Base-by-base conservation (phyloP, 140 eudicot genomes). In the Erigeron philadelphicus region DNA sequence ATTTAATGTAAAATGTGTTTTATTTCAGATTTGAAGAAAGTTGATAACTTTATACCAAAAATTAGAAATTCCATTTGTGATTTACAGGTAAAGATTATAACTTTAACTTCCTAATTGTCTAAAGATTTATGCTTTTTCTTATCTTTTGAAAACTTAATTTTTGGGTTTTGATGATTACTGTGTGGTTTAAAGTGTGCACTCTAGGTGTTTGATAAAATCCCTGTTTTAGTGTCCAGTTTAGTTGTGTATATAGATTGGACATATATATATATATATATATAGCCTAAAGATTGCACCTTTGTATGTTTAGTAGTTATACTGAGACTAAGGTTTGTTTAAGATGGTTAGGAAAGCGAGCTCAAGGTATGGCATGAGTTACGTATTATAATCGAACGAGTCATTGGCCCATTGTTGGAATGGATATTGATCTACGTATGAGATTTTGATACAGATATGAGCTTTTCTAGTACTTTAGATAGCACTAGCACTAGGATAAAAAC, bases 1-100 rank as follows among this genome's bases (percentile, higher is more conserved):
- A 54, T 42, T 56, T 52, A 46, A 31, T 17, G 41, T 57, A 66
- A 66, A 40, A 46, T 57, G 68, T 56, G 56, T 56, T 61, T 48
- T 67, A n/a, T 61, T 76, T 18, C 80, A 76, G 71, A 70, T 76
- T 60, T 61, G 47, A 59, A 75, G 56, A 53, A 54, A n/a, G 9
- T 47, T 11, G 10, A 25, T 17, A 13, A 13, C 17, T 46, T 67
- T 15, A 12, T 35, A 57, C 25, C 54, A 46, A 25, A 68, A 38
- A 60, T 75, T 31, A 66, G 49, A 9, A 25, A 9, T 47, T 59
- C 49, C 70, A 18, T 55, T 31, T 31, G 38, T 31, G 38, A 11
- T 60, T 38, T 41, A 13, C 3, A 60, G 49, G 75, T 60, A 59
- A 60, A 68, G 7, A 3, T 60, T 40, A 38, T 11, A 47, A 67